phyloP scores from a whole-genome alignment of 1,284 basidiomycete genomes.

The Ustilago bromivora region DNA sequence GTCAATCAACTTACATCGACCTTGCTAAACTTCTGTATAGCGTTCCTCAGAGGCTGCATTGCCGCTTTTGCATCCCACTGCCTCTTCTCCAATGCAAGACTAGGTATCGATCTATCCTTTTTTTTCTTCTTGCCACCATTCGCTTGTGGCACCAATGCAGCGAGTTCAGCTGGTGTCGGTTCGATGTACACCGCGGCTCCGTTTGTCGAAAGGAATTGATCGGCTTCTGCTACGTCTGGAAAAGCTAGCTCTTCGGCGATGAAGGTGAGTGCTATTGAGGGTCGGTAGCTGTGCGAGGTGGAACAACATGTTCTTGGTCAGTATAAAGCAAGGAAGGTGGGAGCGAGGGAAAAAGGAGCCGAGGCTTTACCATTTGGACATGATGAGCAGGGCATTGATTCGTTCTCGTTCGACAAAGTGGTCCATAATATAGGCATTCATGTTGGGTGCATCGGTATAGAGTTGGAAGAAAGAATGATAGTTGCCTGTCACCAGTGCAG shows the following conservation, averaged over 20 bases:
- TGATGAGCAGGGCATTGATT: conserved; percentile 84
- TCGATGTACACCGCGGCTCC: conserved; percentile 77
- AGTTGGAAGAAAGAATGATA: conserved; percentile 91
- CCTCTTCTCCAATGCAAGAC: conserved; percentile 45
- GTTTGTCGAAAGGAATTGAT: conserved; percentile 80
- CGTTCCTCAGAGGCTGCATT: conserved; percentile 70
- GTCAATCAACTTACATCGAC: conserved; percentile 69
- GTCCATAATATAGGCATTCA: conserved; percentile 99
- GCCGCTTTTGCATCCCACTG: conserved; percentile 73
- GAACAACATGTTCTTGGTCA: background rate
- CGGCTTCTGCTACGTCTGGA: conserved; percentile 76
- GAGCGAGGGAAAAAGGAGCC: background rate
- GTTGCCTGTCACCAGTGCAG: conserved; percentile 89
- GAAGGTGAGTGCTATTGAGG: conserved; percentile 78
- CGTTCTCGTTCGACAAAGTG: conserved; percentile 95
- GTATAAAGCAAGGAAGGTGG: background rate
- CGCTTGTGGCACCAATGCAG: conserved; percentile 17
- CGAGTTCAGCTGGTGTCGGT: conserved; percentile 54
- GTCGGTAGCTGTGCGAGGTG: conserved; percentile 49
- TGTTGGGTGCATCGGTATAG: conserved; percentile 88
- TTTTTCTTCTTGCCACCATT: conserved; percentile 30
- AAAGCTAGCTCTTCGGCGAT: conserved; percentile 86
- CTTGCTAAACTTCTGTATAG: conserved; percentile 71
- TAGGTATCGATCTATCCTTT: conserved; percentile 41
- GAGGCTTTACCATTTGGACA: conserved; percentile 73